Conservation (phyloP, 441 rosid species). For the Hura crepitans region DNA sequence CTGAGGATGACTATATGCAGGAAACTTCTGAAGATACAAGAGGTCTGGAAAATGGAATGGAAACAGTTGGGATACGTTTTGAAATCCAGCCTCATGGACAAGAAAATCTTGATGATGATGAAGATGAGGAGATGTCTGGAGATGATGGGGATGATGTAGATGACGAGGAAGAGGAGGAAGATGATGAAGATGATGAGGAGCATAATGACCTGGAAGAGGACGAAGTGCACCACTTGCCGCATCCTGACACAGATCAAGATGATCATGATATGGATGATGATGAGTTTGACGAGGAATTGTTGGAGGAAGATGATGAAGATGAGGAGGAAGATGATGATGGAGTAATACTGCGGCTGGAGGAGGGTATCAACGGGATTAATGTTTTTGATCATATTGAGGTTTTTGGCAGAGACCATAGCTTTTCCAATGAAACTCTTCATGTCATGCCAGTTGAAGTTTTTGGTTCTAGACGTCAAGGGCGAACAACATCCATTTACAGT, state of each 20-base stretch:
- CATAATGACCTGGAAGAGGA: slow-evolving; percentile 81
- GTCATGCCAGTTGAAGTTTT: slow-evolving; percentile 98
- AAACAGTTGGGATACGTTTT: slow-evolving; percentile 66
- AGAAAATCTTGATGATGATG: slow-evolving; percentile 86
- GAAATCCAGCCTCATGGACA: slow-evolving; percentile 77
- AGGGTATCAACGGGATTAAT: slow-evolving; percentile 91
- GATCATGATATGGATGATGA: slow-evolving; percentile 97
- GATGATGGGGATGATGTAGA: slow-evolving; percentile 85
- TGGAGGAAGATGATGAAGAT: slow-evolving; percentile 95
- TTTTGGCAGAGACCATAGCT: slow-evolving; percentile 80
- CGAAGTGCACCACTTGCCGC: slow-evolving; percentile 87
- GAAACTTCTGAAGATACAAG: slow-evolving; percentile 74
- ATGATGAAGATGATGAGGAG: slow-evolving; percentile 74
- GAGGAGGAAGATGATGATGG: slow-evolving; percentile 95
- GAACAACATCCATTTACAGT: slow-evolving; percentile 96
- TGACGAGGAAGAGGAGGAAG: slow-evolving; percentile 43
- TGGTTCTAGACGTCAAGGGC: slow-evolving; percentile 95
- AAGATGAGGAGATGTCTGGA: slow-evolving; percentile 91
- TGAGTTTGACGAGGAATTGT: slow-evolving; percentile 89
- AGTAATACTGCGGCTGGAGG: slow-evolving; percentile 84
- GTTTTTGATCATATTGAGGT: slow-evolving; percentile 95
- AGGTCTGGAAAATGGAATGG: slow-evolving; percentile 72
- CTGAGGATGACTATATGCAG: slow-evolving; percentile 92
- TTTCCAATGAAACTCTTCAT: slow-evolving; percentile 81
- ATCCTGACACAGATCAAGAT: slow-evolving; percentile 92